Percentiles rank a stretch among this genome's conserved stretches.
Conservation (phyloP, 2,329 filamentous ascomycete species). For the Aspergillus melleus region DNA sequence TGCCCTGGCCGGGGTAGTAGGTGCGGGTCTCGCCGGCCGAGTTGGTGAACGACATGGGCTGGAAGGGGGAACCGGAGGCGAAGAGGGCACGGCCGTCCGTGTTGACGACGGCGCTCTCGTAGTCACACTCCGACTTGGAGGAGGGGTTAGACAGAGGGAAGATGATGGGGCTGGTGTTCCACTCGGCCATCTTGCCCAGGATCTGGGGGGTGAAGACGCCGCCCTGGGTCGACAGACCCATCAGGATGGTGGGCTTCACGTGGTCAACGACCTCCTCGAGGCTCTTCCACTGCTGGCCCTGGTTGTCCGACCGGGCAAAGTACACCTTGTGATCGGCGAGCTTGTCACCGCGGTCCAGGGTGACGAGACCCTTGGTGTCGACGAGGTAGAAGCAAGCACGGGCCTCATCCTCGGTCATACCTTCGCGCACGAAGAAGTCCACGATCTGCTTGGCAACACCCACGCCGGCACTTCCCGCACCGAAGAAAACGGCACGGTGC, state of each 20-base stretch:
- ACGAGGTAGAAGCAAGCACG: constrained; percentile 95
- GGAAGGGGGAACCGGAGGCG: constrained; percentile 92
- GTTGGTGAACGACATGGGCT: constrained; percentile 65
- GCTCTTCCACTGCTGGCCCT: constrained; percentile 67
- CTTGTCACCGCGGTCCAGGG: constrained; percentile 86
- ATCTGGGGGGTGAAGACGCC: constrained; percentile 91
- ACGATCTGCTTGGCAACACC: constrained; percentile 98
- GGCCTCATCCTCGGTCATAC: constrained; percentile 83
- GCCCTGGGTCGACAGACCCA: constrained; percentile 91
- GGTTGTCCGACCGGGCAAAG: constrained; percentile 66
- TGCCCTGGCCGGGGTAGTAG: constrained; percentile 77
- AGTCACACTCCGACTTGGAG: constrained; percentile 96
- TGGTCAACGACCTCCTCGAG: constrained; percentile 91
- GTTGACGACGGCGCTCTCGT: constrained; percentile 87
- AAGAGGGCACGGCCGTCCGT: constrained; percentile 92
- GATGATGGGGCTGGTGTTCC: constrained; percentile 80
- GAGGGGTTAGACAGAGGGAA: constrained; percentile 97
- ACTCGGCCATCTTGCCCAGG: constrained; percentile 61
- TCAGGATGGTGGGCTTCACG: constrained; percentile 89
- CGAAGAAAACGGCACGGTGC: constrained; percentile 93
- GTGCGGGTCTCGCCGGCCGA: constrained; percentile 60
- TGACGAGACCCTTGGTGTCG: constrained; percentile 94
- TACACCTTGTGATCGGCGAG: constrained; percentile 83
- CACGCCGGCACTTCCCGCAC: constrained; percentile 91
- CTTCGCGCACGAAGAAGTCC: constrained; percentile 92